phyloP scores from a whole-genome alignment of 345 rosid genomes.

The Camelina neglecta region DNA sequence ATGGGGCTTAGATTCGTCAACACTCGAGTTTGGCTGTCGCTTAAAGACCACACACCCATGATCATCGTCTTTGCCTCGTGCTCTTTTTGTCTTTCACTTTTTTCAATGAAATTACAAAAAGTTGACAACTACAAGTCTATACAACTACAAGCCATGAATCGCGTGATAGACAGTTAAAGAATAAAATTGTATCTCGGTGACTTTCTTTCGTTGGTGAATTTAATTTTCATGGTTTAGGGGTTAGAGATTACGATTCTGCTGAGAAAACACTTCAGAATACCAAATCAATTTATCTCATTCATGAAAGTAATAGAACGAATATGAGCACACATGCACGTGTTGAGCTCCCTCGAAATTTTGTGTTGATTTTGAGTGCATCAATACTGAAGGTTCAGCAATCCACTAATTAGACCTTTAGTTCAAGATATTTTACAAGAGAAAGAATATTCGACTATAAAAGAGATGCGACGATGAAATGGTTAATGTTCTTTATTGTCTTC shows the following conservation, averaged over 20 bases:
- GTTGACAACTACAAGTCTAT: background rate
- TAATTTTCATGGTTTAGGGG: background rate
- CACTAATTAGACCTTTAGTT: background rate
- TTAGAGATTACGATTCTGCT: background rate
- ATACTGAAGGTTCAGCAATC: background rate
- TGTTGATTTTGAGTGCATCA: background rate
- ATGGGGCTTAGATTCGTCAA: slow-evolving; percentile 30
- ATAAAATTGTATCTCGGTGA: background rate
- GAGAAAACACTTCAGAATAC: background rate
- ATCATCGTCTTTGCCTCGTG: slow-evolving; percentile 34
- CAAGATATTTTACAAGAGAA: background rate
- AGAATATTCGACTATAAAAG: background rate
- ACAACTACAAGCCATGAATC: slow-evolving; percentile 11
- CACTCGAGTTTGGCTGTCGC: slow-evolving; percentile 40
- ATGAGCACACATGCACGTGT: slow-evolving; percentile 21
- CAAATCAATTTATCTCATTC: background rate
- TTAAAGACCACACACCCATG: slow-evolving; percentile 30
- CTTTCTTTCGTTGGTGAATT: background rate
- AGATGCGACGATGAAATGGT: background rate
- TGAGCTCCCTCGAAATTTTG: background rate
- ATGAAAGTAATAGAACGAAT: slow-evolving; percentile 8
- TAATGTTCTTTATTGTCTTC: slow-evolving; percentile 14
- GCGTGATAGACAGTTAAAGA: slow-evolving; percentile 28
- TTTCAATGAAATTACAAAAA: background rate
- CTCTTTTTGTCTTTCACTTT: slow-evolving; percentile 24